phyloP scores from a whole-genome alignment of 306 rosid species.

The Dryas drummondii region DNA sequence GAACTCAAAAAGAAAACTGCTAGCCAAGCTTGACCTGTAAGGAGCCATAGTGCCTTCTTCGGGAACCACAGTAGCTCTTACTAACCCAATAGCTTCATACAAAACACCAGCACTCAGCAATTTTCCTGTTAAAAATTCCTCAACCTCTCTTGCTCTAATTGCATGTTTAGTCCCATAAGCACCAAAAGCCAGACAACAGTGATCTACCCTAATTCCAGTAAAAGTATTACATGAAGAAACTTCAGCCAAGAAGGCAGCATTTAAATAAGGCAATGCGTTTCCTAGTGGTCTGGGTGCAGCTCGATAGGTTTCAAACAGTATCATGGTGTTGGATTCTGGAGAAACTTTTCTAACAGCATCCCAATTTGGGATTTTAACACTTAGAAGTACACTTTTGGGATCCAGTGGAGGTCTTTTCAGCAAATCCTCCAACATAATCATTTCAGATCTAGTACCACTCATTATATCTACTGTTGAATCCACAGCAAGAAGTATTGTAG shows the following conservation, averaged over 20 bases:
- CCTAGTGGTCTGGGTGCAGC: constrained; percentile 88
- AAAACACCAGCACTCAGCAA: constrained; percentile 45
- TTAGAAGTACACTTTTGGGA: constrained; percentile 52
- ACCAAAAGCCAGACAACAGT: constrained; percentile 74
- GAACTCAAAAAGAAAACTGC: constrained; percentile 73
- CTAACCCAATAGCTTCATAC: constrained; percentile 53
- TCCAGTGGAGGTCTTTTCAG: constrained; percentile 61
- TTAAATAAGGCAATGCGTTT: constrained; percentile 67
- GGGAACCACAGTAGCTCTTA: constrained; percentile 49
- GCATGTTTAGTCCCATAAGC: constrained; percentile 70
- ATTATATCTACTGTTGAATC: constrained; percentile 61
- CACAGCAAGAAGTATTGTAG: constrained; percentile 73
- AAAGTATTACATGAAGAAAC: constrained; percentile 51
- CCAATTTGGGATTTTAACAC: constrained; percentile 62
- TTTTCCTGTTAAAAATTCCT: constrained; percentile 64
- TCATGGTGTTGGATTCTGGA: constrained; percentile 29
- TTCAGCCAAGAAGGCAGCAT: constrained; percentile 77
- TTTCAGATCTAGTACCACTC: constrained; percentile 49
- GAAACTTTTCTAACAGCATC: constrained; percentile 29
- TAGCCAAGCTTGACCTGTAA: constrained; percentile 76
- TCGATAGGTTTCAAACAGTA: constrained; percentile 74
- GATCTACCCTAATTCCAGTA: constrained; percentile 40
- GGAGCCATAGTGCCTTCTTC: constrained; percentile 50
- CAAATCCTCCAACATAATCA: constrained; percentile 62
- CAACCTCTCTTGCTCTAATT: constrained; percentile 71